Evolutionary conservation across 1,284 basidiomycete species (phyloP).

Genomic region (Inonotus obliquus): DNA sequence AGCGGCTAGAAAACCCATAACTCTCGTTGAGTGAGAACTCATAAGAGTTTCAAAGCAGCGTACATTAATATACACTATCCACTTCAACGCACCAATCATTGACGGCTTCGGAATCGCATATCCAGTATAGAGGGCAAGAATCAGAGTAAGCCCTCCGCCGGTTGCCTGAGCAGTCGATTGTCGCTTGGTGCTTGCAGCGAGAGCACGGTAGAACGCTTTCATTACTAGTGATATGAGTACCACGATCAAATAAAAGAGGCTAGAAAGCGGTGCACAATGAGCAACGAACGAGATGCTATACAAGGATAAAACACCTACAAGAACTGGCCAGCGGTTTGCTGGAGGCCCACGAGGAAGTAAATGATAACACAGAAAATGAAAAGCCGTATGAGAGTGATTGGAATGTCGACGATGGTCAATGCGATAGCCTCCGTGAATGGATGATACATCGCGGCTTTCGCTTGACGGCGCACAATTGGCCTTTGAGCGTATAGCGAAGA

Average conservation of each 20-base stretch:
- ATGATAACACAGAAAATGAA: conserved; percentile 50
- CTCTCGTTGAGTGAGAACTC: background rate
- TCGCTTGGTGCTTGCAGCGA: conserved; percentile 43
- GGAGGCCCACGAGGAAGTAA: conserved; percentile 64
- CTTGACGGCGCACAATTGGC: conserved; percentile 62
- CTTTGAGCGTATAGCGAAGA: conserved; percentile 68
- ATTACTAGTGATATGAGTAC: conserved; percentile 41
- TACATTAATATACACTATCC: conserved; percentile 46
- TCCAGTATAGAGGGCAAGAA: conserved; percentile 45
- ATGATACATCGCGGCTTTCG: conserved; percentile 58
- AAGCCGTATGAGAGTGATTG: conserved; percentile 52
- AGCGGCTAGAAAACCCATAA: conserved; percentile 31
- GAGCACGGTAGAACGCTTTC: conserved; percentile 49
- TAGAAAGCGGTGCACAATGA: conserved; percentile 18
- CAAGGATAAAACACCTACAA: conserved; percentile 39
- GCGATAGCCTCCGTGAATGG: conserved; percentile 65
- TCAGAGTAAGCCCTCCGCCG: conserved; percentile 44
- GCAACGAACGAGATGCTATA: background rate
- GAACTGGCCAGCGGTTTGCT: conserved; percentile 47
- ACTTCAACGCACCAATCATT: conserved; percentile 36
- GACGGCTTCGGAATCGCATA: conserved; percentile 28
- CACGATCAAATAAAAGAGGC: conserved; percentile 44
- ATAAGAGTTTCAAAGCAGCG: background rate
- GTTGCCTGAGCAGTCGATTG: conserved; percentile 42
- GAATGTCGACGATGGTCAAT: conserved; percentile 66